These are phyloP conservation scores for Lithohypha guttulata DNA, from an alignment of 2,329 filamentous ascomycete species.

Conservation along the genomic window DNA sequence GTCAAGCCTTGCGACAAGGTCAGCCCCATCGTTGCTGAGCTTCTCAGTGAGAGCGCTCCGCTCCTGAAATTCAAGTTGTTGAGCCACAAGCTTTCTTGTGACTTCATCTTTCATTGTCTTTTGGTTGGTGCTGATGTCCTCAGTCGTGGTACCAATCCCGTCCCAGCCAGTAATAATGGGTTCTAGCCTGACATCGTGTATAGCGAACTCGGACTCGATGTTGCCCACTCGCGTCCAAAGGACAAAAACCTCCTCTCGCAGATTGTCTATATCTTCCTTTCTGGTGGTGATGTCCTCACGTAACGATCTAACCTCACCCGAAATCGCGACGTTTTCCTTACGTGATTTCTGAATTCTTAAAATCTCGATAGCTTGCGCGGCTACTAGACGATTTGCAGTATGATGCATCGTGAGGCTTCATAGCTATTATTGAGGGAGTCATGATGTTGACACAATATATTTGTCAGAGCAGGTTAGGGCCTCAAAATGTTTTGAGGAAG, in stretches of 20 bases:
- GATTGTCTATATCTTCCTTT: neutral
- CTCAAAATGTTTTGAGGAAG: neutral
- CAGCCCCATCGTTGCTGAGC: neutral
- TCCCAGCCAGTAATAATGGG: too few species aligned
- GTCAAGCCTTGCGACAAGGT: neutral
- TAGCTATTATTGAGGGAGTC: neutral
- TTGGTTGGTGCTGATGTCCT: too few species aligned
- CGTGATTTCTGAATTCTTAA: conserved; percentile 18
- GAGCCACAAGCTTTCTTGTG: neutral
- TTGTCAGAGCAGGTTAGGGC: neutral
- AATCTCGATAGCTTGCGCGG: conserved; percentile 17
- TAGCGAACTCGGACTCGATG: neutral
- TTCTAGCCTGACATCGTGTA: neutral
- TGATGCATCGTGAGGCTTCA: neutral
- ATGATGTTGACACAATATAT: neutral
- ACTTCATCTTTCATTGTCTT: neutral
- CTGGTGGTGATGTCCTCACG: conserved; percentile 1
- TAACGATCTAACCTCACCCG: conserved; percentile 13
- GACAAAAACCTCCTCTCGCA: neutral
- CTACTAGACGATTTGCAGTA: conserved; percentile 1
- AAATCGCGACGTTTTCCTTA: conserved; percentile 18
- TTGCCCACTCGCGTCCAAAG: neutral
- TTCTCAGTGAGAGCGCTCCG: neutral
- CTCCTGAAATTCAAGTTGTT: neutral
- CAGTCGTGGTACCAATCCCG: neutral